Base-by-base conservation (phyloP, 1,139 yeast genomes). In the Kluyveromyces sp. region DNA sequence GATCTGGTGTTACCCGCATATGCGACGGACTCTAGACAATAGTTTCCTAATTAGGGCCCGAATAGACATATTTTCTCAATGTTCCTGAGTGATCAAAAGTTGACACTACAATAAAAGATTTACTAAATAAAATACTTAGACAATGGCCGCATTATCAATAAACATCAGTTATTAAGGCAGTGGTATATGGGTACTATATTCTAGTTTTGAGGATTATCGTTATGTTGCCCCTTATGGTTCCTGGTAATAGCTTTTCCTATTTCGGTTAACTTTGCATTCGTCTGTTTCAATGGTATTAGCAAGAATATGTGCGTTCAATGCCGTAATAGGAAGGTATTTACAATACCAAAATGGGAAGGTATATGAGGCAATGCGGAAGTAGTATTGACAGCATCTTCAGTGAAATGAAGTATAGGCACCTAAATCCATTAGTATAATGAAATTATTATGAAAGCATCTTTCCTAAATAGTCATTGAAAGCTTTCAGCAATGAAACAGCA, bases 1-100 rank as follows among this genome's bases (percentile, higher is more conserved):
- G 27, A 31, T 34, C 25, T 35, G 3, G 8, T 28, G 35, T 42
- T 42, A 42, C 45, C 45, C 45, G 40, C 36, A 42, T 29, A n/a
- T 42, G 41, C 41, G 45, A 36, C 45, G 37, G 45, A 25, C n/a
- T 8, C 8, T 34, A 4, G 25, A n/a, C 32, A 4, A 2, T 25
- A 39, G 25, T 4, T 38, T 27, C 32, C n/a, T 25, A 25, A 30
- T 35, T 40, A 40, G 43, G 43, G 43, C 43, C 36, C 36, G 36
- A 10, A 34, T 31, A 15, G 21, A 15, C 21, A 15, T 15, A 15
- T 15, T 15, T 15, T 15, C 21, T 15, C 21, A 15, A 15, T 15
- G 21, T 15, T 15, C 21, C 21, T 15, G 21, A 15, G 21, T 15
- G 21, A 15, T 15, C 21, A 15, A 15, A 15, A 15, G 21, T 15